Conservation (phyloP, 805 yeast genomes). For the Saturnispora quitensis region DNA sequence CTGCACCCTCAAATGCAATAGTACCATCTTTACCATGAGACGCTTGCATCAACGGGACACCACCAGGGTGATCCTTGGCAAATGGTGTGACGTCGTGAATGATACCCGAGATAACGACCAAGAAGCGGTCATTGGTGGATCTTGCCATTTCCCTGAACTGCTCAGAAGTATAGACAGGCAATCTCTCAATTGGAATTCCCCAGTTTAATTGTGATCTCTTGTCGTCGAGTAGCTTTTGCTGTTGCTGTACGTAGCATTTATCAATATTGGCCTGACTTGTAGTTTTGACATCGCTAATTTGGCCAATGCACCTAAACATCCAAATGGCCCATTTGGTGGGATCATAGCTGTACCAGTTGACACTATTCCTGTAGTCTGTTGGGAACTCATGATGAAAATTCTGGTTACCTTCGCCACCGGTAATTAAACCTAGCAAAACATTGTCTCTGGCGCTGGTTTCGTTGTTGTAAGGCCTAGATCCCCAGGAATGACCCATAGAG, state of each 20-base stretch:
- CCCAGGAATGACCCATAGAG: constrained; percentile 74
- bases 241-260: constrained; percentile 68
- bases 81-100: constrained; percentile 92
- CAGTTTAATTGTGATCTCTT: constrained; percentile 75
- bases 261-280: constrained; percentile 55
- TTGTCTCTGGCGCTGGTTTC: constrained; percentile 67
- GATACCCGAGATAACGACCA: constrained; percentile 81
- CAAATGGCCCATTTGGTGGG: constrained; percentile 77
- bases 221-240: constrained; percentile 70
- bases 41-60: constrained; percentile 63
- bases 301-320: constrained; percentile 40
- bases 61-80: constrained; percentile 91
- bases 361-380: constrained; percentile 73
- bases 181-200: constrained; percentile 88
- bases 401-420: constrained; percentile 87
- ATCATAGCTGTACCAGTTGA: constrained; percentile 67
- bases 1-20: constrained; percentile 91
- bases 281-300: constrained; percentile 48
- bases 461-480: constrained; percentile 66
- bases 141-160: constrained; percentile 35
- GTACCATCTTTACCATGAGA: constrained; percentile 93
- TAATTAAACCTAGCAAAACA: constrained; percentile 50
- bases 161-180: constrained; percentile 53
- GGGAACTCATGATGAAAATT: constrained; percentile 96
- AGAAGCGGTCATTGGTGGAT: constrained; percentile 30